Evolutionary conservation across 495 filamentous ascomycete species (phyloP).

Genomic region (Hyaloscypha hepaticicola): DNA sequence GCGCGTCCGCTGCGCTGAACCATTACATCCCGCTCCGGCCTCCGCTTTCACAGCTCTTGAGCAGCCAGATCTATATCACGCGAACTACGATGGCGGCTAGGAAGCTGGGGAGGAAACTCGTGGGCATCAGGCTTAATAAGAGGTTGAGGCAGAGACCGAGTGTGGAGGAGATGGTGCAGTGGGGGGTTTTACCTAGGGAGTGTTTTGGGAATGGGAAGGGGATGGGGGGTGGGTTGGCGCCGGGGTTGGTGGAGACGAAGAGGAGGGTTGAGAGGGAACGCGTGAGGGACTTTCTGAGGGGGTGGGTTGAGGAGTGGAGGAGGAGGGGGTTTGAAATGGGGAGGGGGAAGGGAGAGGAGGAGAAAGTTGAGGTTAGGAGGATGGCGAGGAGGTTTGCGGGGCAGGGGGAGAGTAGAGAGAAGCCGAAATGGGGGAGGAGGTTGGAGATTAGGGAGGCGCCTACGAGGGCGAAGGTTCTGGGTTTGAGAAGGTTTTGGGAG

Average conservation of each 20-base stretch:
- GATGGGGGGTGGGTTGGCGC: conserved; percentile 25
- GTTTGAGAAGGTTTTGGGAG: conserved; percentile 33
- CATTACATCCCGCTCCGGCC: conserved; percentile 52
- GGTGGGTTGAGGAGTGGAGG: conserved; percentile 46
- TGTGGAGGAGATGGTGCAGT: conserved; percentile 32
- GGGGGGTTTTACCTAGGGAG: conserved; percentile 35
- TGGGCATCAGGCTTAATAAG: conserved; percentile 37
- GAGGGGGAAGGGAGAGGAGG: conserved; percentile 3
- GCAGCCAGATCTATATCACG: conserved; percentile 59
- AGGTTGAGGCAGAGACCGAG: conserved; percentile 34
- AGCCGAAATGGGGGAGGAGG: conserved; percentile 3
- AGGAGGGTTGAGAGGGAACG: conserved; percentile 52
- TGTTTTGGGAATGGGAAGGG: conserved; percentile 18
- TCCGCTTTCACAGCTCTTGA: conserved; percentile 49
- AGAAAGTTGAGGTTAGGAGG: conserved; percentile 25
- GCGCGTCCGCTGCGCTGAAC: conserved; percentile 45
- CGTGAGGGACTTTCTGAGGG: conserved; percentile 52
- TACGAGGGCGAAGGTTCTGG: conserved; percentile 31
- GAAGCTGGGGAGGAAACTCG: conserved; percentile 48
- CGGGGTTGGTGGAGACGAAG: conserved; percentile 43
- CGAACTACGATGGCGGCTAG: conserved; percentile 54
- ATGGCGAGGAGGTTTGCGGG: conserved; percentile 27
- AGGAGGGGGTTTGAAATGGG: conserved; percentile 14
- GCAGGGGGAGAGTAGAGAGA: neutral
- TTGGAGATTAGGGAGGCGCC: conserved; percentile 21